Percentiles rank a stretch among this genome's conserved stretches.
phyloP scores from a whole-genome alignment of 2,329 filamentous ascomycete genomes.

The Fusarium sp. region DNA sequence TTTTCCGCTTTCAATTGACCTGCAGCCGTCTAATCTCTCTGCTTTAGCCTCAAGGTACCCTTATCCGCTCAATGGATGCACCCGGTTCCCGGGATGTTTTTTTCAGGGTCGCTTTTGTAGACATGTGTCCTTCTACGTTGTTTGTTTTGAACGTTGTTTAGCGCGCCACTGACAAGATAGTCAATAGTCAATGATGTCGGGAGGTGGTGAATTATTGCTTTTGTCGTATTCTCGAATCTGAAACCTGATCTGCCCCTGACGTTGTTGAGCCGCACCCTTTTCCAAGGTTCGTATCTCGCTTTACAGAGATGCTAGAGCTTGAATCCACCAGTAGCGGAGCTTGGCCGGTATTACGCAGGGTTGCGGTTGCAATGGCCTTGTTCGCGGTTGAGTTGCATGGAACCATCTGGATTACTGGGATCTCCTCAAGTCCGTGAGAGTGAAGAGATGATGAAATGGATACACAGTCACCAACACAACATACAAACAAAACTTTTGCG shows the following conservation, averaged over 20 bases:
- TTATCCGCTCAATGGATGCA: conserved; percentile 19
- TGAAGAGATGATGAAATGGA: conserved; percentile 1
- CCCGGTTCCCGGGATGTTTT: conserved; percentile 32
- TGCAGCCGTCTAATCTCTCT: conserved; percentile 29
- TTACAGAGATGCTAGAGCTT: background rate
- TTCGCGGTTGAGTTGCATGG: conserved; percentile 22
- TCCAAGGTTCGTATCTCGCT: background rate
- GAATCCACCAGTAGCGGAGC: conserved; percentile 34
- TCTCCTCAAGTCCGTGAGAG: background rate
- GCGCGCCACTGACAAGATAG: conserved; percentile 6
- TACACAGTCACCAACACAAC: background rate
- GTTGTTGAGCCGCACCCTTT: conserved; percentile 35
- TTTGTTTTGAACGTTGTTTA: conserved; percentile 1
- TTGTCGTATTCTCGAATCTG: background rate
- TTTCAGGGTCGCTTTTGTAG: conserved; percentile 5
- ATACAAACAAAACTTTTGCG: background rate
- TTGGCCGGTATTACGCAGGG: conserved; percentile 19
- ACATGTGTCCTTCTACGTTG: background rate
- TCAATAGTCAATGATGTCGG: background rate
- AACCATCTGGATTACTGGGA: conserved; percentile 30
- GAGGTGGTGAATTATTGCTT: background rate
- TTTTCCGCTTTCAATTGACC: conserved; percentile 16
- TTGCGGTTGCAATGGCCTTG: conserved; percentile 21
- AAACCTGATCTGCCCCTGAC: conserved; percentile 27
- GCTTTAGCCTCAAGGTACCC: conserved; percentile 29